Conservation (phyloP, 345 rosid species). For the Arabis hirsuta region DNA sequence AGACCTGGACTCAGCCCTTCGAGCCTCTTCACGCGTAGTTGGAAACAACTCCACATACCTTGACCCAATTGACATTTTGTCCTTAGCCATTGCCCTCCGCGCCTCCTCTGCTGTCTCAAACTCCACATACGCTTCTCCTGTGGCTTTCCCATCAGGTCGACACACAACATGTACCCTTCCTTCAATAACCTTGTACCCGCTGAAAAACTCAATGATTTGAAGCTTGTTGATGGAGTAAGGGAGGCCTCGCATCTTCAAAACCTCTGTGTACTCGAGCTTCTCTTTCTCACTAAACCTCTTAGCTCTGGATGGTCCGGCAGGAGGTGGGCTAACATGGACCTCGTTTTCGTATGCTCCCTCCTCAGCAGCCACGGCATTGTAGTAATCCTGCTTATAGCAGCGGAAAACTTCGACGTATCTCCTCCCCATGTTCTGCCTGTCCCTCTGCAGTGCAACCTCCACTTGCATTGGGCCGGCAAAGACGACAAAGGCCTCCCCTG, state of each 20-base stretch:
- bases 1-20: constrained; percentile 89
- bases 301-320: constrained; percentile 52
- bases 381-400: constrained; percentile 82
- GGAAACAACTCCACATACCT: constrained; percentile 93
- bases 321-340: constrained; percentile 68
- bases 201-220: constrained; percentile 72
- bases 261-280: constrained; percentile 76
- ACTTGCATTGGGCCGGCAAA: constrained; percentile 81
- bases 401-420: constrained; percentile 91
- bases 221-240: constrained; percentile 78
- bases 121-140: constrained; percentile 91
- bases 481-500: constrained; percentile 89
- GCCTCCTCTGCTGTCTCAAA: constrained; percentile 81
- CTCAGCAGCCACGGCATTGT: constrained; percentile 86
- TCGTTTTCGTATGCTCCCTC: constrained; percentile 78
- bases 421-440: constrained; percentile 86
- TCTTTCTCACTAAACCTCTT: constrained; percentile 74
- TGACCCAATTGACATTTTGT: constrained; percentile 87
- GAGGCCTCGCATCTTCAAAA: constrained; percentile 89
- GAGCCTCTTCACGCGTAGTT: constrained; percentile 77
- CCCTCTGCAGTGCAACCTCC: constrained; percentile 87
- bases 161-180: constrained; percentile 77
- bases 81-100: constrained; percentile 81
- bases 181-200: constrained; percentile 61
- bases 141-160: constrained; percentile 93